Conservation (phyloP, 2,329 filamentous ascomycete genomes). For the Penicillium vulpinum region DNA sequence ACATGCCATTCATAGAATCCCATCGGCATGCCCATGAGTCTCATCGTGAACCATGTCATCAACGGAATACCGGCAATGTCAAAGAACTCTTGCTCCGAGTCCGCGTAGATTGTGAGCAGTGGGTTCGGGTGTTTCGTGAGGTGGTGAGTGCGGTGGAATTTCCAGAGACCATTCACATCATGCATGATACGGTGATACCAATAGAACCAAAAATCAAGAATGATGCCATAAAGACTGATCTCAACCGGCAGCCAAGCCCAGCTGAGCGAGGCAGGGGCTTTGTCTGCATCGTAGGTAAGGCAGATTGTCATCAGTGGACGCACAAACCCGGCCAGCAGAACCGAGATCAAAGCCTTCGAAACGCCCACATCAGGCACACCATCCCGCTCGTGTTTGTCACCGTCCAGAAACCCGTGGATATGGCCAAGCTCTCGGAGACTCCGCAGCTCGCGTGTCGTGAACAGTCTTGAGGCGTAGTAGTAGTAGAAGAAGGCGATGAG, state of each 20-base stretch:
- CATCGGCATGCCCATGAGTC: slow-evolving; percentile 1
- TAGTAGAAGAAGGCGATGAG: neutral
- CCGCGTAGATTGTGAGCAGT: slow-evolving; percentile 3
- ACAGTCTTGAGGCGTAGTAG: neutral
- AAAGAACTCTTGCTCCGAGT: slow-evolving; percentile 3
- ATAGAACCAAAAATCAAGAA: slow-evolving; percentile 6
- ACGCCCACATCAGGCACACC: slow-evolving; percentile 2
- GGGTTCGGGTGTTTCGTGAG: slow-evolving; percentile 1
- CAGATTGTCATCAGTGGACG: slow-evolving; percentile 1
- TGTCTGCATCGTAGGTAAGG: neutral
- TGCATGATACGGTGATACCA: slow-evolving; percentile 6
- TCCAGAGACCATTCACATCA: slow-evolving; percentile 1
- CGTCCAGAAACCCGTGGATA: neutral
- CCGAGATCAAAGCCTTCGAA: neutral
- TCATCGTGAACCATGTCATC: slow-evolving; percentile 2
- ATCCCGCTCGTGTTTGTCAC: slow-evolving; percentile 1
- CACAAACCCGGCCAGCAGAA: neutral
- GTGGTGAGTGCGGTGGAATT: slow-evolving; percentile 1
- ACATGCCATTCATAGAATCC: slow-evolving; percentile 4
- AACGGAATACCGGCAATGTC: slow-evolving; percentile 1
- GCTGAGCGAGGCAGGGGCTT: neutral
- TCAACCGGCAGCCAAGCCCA: neutral
- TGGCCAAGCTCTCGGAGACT: neutral
- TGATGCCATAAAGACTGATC: slow-evolving; percentile 4
- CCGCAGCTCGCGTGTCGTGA: slow-evolving; percentile 2